Percentiles rank a stretch among this genome's conserved stretches.
Conservation (phyloP, 345 rosid genomes). For the Pistacia integerrima region DNA sequence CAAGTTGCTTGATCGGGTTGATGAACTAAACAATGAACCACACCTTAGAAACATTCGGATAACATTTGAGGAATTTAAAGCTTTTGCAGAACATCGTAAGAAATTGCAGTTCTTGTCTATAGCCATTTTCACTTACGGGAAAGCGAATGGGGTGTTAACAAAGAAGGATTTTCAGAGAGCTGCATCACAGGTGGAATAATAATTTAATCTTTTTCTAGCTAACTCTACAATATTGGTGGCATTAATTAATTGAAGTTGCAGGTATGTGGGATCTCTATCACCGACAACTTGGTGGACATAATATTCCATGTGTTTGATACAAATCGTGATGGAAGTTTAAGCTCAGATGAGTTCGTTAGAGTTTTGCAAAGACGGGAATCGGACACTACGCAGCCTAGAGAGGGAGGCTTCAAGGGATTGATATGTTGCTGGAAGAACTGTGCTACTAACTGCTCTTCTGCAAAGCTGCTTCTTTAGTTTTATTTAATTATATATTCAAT, state of each 20-base stretch:
- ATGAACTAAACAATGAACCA: conserved; percentile 38
- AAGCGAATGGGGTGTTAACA: conserved; percentile 53
- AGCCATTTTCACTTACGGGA: conserved; percentile 67
- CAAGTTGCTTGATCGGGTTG: conserved; percentile 56
- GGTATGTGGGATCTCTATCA: conserved; percentile 58
- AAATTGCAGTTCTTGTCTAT: conserved; percentile 53
- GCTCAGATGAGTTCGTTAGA: conserved; percentile 59
- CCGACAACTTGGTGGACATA: conserved; percentile 49
- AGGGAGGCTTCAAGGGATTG: conserved; percentile 36
- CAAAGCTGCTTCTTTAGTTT: conserved; percentile 17
- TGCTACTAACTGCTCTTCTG: conserved; percentile 27
- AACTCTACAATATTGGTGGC: not conserved
- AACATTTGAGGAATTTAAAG: conserved; percentile 57
- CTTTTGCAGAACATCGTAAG: conserved; percentile 57
- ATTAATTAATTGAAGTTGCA: conserved; percentile 9
- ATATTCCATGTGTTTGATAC: conserved; percentile 62
- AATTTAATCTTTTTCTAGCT: too few relatives aligned
- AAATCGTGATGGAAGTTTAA: conserved; percentile 50
- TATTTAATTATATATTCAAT: not conserved
- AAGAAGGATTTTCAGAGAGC: conserved; percentile 71
- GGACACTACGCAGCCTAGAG: conserved; percentile 30
- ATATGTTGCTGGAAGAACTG: conserved; percentile 43
- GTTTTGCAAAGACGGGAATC: conserved; percentile 46
- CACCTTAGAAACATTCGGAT: conserved; percentile 38
- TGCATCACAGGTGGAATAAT: conserved; percentile 48